phyloP scores from a whole-genome alignment of 2,329 filamentous ascomycete species.

The Thelonectria discophora region DNA sequence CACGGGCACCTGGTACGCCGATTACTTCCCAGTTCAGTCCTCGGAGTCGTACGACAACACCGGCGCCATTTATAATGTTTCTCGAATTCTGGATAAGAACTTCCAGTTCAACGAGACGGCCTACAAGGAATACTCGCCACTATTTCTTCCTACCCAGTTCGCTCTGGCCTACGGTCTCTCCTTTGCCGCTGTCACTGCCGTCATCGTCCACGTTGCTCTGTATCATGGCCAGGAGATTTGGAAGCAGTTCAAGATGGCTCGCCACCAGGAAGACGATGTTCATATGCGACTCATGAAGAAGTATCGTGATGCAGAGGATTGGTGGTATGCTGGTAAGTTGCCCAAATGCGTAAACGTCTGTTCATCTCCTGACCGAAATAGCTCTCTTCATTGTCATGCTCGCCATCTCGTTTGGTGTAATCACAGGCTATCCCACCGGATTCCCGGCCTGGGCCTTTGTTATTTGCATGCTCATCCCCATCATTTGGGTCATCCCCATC shows the following conservation, averaged over 20 bases:
- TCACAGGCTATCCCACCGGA: slow-evolving; percentile 63
- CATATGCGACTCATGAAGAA: slow-evolving; percentile 71
- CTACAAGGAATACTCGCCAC: slow-evolving; percentile 71
- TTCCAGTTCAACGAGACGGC: slow-evolving; percentile 67
- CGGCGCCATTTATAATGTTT: slow-evolving; percentile 66
- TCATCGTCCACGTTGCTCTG: slow-evolving; percentile 63
- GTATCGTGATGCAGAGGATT: slow-evolving; percentile 66
- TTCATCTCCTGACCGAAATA: slow-evolving; percentile 28
- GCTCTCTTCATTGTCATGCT: slow-evolving; percentile 63
- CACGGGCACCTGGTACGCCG: slow-evolving; percentile 63
- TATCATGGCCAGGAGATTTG: slow-evolving; percentile 66
- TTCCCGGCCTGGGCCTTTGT: slow-evolving; percentile 68
- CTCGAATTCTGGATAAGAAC: slow-evolving; percentile 64
- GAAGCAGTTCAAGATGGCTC: slow-evolving; percentile 63
- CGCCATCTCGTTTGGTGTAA: slow-evolving; percentile 62
- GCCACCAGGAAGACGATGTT: slow-evolving; percentile 65
- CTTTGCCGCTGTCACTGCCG: slow-evolving; percentile 72
- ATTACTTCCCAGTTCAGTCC: slow-evolving; percentile 70
- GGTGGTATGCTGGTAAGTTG: slow-evolving; percentile 65
- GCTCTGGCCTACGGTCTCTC: slow-evolving; percentile 68
- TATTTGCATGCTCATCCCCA: slow-evolving; percentile 64
- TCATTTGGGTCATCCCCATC: slow-evolving; percentile 68
- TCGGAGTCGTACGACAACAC: slow-evolving; percentile 72
- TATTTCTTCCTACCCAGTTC: slow-evolving; percentile 71
- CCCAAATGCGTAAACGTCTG: slow-evolving; percentile 36